Percentiles rank a stretch among this genome's conserved stretches.
Conservation (phyloP, 2,329 filamentous ascomycete genomes). For the Penicillium italicum region DNA sequence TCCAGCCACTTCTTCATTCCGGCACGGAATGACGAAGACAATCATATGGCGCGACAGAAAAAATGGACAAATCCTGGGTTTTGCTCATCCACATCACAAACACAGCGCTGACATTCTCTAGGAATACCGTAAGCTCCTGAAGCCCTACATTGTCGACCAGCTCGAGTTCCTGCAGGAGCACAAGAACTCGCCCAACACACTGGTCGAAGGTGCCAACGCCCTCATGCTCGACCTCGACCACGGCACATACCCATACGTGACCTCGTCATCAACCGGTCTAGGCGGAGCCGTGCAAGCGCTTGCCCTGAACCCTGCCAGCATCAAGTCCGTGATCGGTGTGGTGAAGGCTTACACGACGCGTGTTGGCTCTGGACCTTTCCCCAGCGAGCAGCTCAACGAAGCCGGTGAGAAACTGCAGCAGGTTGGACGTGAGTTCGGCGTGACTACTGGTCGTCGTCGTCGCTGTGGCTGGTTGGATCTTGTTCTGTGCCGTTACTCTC, state of each 20-base stretch:
- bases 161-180: constrained; percentile 54
- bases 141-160: constrained; percentile 42
- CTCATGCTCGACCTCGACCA: constrained; percentile 59
- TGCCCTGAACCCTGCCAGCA: constrained; percentile 54
- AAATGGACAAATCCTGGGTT: background rate
- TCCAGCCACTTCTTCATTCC: background rate
- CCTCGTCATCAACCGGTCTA: constrained; percentile 47
- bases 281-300: constrained; percentile 56
- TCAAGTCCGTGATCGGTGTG: constrained; percentile 59
- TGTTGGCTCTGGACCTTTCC: constrained; percentile 59
- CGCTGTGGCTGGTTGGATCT: constrained; percentile 65
- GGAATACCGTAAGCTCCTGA: constrained; percentile 39
- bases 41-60: background rate
- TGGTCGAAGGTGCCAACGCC: constrained; percentile 63
- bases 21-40: background rate
- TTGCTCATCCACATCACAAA: background rate
- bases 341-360: constrained; percentile 64
- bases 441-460: constrained; percentile 59
- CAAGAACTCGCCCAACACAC: constrained; percentile 53
- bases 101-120: constrained; percentile 10
- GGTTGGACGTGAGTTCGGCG: constrained; percentile 54
- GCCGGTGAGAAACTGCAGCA: constrained; percentile 55
- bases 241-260: constrained; percentile 51
- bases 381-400: constrained; percentile 58
- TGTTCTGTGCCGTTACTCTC: constrained; percentile 61